Percentiles rank a stretch among this genome's conserved stretches.
phyloP scores from a whole-genome alignment of 139 green algal genomes.

The Chlorella sorokiniana region DNA sequence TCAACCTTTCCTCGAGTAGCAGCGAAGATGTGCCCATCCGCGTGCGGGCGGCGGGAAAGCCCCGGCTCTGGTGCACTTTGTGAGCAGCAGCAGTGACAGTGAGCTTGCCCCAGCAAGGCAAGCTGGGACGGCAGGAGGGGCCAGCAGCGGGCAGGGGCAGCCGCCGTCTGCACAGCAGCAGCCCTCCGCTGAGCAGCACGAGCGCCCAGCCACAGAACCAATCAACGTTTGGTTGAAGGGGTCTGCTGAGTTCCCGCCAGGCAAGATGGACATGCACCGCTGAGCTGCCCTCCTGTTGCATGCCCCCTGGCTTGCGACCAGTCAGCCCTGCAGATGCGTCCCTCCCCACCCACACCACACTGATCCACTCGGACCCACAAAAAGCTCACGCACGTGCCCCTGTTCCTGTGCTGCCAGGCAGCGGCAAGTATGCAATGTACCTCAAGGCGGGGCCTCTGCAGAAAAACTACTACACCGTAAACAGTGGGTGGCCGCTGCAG shows the following conservation, averaged over 20 bases:
- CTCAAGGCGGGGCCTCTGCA: background rate
- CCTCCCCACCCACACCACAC: background rate
- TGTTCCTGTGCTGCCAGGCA: background rate
- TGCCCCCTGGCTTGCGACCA: background rate
- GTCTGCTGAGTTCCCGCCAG: slow-evolving; percentile 8
- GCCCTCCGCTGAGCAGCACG: background rate
- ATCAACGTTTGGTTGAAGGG: slow-evolving; percentile 9
- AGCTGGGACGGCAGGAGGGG: background rate
- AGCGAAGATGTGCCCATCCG: no score
- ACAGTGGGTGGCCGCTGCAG: background rate
- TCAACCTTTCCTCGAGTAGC: no score
- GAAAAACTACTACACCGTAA: slow-evolving; percentile 16
- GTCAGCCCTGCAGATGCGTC: background rate
- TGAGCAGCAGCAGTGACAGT: background rate
- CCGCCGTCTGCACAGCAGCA: background rate
- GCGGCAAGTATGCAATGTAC: slow-evolving; percentile 13
- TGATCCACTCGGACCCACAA: background rate
- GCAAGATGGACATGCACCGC: background rate
- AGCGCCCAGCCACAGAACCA: background rate
- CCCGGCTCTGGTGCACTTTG: background rate
- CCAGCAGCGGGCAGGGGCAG: background rate
- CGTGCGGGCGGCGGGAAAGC: background rate
- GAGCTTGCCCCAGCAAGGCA: background rate
- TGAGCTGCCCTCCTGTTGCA: background rate
- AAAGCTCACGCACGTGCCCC: background rate